phyloP scores from a whole-genome alignment of 305 asterid species.

The Solanum hybrid region DNA sequence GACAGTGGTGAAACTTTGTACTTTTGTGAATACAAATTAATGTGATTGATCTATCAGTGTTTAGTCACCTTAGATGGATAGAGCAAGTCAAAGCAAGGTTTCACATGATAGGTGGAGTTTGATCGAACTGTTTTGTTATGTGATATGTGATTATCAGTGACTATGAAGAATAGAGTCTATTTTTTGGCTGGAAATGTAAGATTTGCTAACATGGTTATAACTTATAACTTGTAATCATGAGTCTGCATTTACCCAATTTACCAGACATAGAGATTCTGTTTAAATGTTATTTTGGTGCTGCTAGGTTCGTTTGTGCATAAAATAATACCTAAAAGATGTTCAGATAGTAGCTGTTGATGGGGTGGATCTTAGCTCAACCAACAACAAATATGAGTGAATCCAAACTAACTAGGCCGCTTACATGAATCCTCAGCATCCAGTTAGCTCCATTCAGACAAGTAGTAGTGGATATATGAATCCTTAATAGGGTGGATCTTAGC shows the following conservation, averaged over 20 bases:
- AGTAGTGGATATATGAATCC: background rate
- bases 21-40: background rate
- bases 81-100: background rate
- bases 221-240: background rate
- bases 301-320: background rate
- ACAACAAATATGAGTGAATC: background rate
- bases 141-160: background rate
- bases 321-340: background rate
- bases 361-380: background rate
- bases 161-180: background rate
- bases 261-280: background rate
- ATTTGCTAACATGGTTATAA: background rate
- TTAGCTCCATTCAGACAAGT: background rate
- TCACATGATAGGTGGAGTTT: background rate
- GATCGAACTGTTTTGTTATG: background rate
- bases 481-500: background rate
- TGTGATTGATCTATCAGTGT: background rate
- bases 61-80: background rate
- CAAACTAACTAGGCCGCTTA: background rate
- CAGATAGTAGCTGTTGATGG: background rate
- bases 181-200: background rate
- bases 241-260: background rate
- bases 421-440: background rate
- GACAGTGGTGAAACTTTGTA: background rate
- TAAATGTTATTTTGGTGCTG: background rate